phyloP scores from a whole-genome alignment of 2,329 filamentous ascomycete species.

The Scedosporium boydii region DNA sequence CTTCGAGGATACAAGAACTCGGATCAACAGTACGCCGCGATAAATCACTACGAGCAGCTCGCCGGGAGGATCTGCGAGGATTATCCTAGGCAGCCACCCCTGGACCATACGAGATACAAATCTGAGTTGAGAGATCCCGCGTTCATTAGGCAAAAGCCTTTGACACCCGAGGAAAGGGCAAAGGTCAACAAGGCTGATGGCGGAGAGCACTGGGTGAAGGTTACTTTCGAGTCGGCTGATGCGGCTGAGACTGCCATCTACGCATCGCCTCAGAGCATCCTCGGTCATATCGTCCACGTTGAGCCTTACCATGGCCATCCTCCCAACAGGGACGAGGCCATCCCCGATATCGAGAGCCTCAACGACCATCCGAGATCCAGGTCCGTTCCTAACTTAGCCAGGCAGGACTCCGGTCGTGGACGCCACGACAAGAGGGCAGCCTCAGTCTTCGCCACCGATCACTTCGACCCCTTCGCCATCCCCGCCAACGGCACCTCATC shows the following conservation, averaged over 20 bases:
- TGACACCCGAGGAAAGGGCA: constrained; percentile 63
- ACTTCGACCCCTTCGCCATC: constrained; percentile 25
- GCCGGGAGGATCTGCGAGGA: constrained; percentile 86
- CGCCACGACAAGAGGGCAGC: constrained; percentile 10
- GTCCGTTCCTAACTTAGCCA: constrained; percentile 23
- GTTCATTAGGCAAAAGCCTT: constrained; percentile 51
- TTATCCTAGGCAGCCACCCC: constrained; percentile 77
- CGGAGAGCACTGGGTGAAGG: constrained; percentile 85
- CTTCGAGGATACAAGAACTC: constrained; percentile 67
- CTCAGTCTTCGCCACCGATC: constrained; percentile 21
- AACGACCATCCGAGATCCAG: constrained; percentile 21
- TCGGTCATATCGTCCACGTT: constrained; percentile 61
- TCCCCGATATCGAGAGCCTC: constrained; percentile 38
- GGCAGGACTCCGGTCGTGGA: constrained; percentile 19
- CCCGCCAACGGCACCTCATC: constrained; percentile 24
- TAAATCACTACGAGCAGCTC: constrained; percentile 79
- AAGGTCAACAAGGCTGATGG: constrained; percentile 76
- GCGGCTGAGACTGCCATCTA: constrained; percentile 61
- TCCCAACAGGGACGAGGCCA: constrained; percentile 53
- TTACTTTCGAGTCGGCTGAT: constrained; percentile 67
- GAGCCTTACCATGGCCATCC: constrained; percentile 59
- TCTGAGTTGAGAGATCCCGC: constrained; percentile 65
- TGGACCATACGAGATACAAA: constrained; percentile 60
- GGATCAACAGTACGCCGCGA: constrained; percentile 70
- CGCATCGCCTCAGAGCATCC: constrained; percentile 61